Base-by-base conservation (phyloP, 2,329 filamentous ascomycete genomes). In the Colletotrichum phormii region DNA sequence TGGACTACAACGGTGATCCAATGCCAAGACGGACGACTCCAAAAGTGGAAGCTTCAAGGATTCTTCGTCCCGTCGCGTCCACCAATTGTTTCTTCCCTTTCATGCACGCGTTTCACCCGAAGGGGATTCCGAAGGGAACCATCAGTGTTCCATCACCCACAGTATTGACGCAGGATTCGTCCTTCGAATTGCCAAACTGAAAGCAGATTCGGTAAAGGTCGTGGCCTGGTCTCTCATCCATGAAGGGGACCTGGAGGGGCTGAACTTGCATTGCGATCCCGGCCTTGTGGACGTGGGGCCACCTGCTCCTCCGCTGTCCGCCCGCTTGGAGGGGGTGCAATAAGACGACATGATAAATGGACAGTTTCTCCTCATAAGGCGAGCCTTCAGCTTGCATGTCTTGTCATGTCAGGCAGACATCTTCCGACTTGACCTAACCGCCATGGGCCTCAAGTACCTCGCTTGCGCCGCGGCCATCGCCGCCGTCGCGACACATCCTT, bases 321-420 rank as follows among this genome's bases (percentile, higher is more conserved):
- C 59, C 29, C 42, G 42, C 42, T 22, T 49, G 18, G 55, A 11
- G 51, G 24, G 33, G 35, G 33, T 35, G 46, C 29, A 49, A 65
- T 61, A 18, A 64, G 42, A 42, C 55, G 71, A 57, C 55, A 73
- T 65, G 71, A 71, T 73, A 71, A 73, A 70, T 64, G 66, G 4
- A 22, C 12, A 24, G n/a, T 11, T 53, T 63, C 70, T 67, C 62
- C 33, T 35, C 13, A 33, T 33, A 33, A 24, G 55, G 61, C 68
- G 67, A 18, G 37, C 46, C 2, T 9, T 67, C 11, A 22, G 5
- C 13, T 55, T 11, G 69, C 62, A 63, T 3, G 53, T 66, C 15
- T 51, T 61, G 72, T 51, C 54, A 31, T 75, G 74, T n/a, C 69
- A 73, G 59, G 54, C 46, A 33, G 57, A 58, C 2, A 46, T 64